Evolutionary conservation across 306 rosid genomes (phyloP).

Genomic region (Corylus heterophylla): DNA sequence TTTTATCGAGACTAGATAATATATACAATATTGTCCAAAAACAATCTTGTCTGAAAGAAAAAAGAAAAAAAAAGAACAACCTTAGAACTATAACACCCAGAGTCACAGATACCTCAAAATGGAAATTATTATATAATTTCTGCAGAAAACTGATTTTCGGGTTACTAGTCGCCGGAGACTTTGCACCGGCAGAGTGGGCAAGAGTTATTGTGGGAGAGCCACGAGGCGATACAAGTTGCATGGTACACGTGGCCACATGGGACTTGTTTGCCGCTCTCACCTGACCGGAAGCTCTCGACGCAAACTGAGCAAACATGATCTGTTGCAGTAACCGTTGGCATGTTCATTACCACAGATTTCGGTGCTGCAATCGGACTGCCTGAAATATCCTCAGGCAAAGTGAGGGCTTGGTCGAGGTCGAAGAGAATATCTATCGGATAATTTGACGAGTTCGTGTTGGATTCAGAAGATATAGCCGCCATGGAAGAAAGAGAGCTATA

Average conservation of each 20-base stretch:
- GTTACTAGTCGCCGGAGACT: constrained; percentile 18
- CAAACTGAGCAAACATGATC: constrained; percentile 53
- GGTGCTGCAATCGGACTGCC: constrained; percentile 1
- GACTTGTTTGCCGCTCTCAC: constrained; percentile 37
- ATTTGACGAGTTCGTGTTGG: neutral
- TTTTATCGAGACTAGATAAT: neutral
- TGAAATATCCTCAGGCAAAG: constrained; percentile 22
- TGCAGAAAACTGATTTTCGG: neutral
- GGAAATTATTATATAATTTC: neutral
- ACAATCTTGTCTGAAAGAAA: neutral
- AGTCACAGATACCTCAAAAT: neutral
- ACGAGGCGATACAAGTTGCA: constrained; percentile 51
- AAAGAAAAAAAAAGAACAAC: too few species aligned
- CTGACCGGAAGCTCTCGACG: constrained; percentile 39
- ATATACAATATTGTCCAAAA: neutral
- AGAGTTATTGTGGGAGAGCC: constrained; percentile 55
- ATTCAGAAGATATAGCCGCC: constrained; percentile 1
- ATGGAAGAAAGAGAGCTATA: neutral
- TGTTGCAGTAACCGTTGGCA: constrained; percentile 30
- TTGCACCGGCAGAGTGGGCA: constrained; percentile 77
- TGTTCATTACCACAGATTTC: constrained; percentile 10
- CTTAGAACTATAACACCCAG: neutral
- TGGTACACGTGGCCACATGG: constrained; percentile 75
- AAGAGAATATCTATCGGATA: constrained; percentile 26
- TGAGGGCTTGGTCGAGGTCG: constrained; percentile 56